Base-by-base conservation (phyloP, 208 protist genomes). In the Crithidia expoeki region DNA sequence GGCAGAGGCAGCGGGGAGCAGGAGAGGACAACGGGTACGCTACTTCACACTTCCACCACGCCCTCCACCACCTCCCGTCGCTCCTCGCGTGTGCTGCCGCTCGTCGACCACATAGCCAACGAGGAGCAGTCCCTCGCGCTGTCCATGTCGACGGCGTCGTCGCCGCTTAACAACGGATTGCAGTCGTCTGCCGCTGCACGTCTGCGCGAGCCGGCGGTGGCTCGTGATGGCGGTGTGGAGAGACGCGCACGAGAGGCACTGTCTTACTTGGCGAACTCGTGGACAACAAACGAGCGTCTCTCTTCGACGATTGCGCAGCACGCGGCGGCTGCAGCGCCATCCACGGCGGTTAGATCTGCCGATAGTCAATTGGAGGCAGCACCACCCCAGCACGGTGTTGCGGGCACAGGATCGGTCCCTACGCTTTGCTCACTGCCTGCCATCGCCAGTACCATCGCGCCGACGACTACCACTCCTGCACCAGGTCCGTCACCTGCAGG, bases 71-170 rank as follows among this genome's bases (percentile, higher is more conserved):
- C 50, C 25, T 36, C 69, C 6, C 27, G 58, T 30, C 69, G 69
- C 6, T 67, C 69, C 7, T 74, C 51, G 7, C 49, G 69, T 21
- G 32, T 62, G 21, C 69, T 74, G 21, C 60, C 69, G 10, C 57
- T 74, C 30, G 53, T 56, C 3, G 69, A 68, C 42, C 69, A 74
- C 52, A 68, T 74, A 21, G 14, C 33, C 21, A 27, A 30, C 21
- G 67, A 63, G 44, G 60, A 66, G 58, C 27, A 52, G 14, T 21
- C 69, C 21, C 52, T 63, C 2, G 14, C n/a, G n/a, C n/a, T n/a
- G n/a, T n/a, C n/a, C n/a, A n/a, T 61, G 4, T 74, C 68, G 40
- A 36, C 36, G 23, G 38, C 38, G 38, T 25, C 36, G 32, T 28
- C 34, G 33, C 3, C n/a, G 30, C 10, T 14, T 4, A 16, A 46